Base-by-base conservation (phyloP, 495 filamentous ascomycete genomes). In the Cercophora sp. region DNA sequence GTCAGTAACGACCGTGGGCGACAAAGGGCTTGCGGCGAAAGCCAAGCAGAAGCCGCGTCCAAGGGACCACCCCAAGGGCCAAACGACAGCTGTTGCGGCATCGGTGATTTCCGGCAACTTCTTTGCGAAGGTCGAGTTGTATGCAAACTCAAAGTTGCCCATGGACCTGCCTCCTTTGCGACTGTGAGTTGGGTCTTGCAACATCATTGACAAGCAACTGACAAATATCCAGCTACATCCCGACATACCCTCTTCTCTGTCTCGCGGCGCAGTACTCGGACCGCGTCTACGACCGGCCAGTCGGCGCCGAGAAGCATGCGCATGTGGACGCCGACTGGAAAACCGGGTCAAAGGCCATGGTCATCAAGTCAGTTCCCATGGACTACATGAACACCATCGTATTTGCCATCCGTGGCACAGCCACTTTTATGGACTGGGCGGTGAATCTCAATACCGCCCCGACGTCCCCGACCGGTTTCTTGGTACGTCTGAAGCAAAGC, bases 361-460 rank as follows among this genome's bases (percentile, higher is more conserved):
- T 89, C 22, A 82, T 93, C 64, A 90, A 89, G 54, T 84, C 83
- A 0, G 69, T 89, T 9, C 80, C 86, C 4, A 78, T 88, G 58
- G 86, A 91, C 60, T 76, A 88, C 57, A 79, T 84, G 71, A 82
- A 89, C 60, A 84, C 82, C 11, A 81, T 92, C 35, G 83, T 91
- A 19, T 86, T 92, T 58, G 87, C 88, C 27, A 87, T 93, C 45
- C 81, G 88, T 5, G 88, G 88, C 1, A 88, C 79, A 0, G 82
- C 88, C 26, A 87, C 80, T 1, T 87, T 90, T 60, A 83, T 87
- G 72, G 88, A 93, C 67, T 93, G 88, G 88, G 77, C 84, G 2
- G 86, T 91, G 6, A 94, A 94, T 61, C 73, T 89, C 4, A 79
- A 84, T 18, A 78, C 80, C 0, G 77, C 75, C 6, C 88, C 88